phyloP scores from a whole-genome alignment of 371 early-diverging fungal species.

The Mortierella sp. region DNA sequence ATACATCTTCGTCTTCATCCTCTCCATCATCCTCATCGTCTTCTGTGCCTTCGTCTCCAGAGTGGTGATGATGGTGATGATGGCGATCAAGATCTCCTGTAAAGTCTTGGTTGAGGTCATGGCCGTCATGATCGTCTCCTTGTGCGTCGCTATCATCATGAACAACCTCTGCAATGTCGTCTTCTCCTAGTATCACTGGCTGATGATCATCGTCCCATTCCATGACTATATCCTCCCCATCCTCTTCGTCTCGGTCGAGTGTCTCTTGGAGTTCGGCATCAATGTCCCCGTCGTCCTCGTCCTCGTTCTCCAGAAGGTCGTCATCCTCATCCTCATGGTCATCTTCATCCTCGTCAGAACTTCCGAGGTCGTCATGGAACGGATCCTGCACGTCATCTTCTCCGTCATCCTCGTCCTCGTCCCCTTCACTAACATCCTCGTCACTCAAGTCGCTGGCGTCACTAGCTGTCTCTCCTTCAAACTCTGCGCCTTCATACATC shows the following conservation, averaged over 20 bases:
- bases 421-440: slow-evolving; percentile 71
- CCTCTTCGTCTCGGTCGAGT: slow-evolving; percentile 28
- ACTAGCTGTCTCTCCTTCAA: slow-evolving; percentile 76
- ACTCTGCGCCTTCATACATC: slow-evolving; percentile 74
- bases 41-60: slow-evolving; percentile 56
- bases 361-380: slow-evolving; percentile 70
- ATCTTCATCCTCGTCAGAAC: slow-evolving; percentile 53
- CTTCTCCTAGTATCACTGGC: slow-evolving; percentile 35
- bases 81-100: slow-evolving; percentile 49
- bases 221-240: slow-evolving; percentile 43
- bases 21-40: slow-evolving; percentile 57
- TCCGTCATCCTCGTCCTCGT: slow-evolving; percentile 68
- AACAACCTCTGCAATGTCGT: slow-evolving; percentile 50
- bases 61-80: slow-evolving; percentile 41
- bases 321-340: slow-evolving; percentile 63
- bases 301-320: slow-evolving; percentile 59
- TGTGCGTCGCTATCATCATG: slow-evolving; percentile 55
- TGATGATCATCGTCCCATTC: slow-evolving; percentile 52
- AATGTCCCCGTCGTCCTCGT: slow-evolving; percentile 62
- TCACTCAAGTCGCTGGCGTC: slow-evolving; percentile 75
- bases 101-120: slow-evolving; percentile 37
- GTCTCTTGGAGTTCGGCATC: slow-evolving; percentile 54
- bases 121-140: slow-evolving; percentile 43
- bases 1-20: slow-evolving; percentile 56
- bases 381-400: slow-evolving; percentile 66